Base-by-base conservation (phyloP, 23 red algal genomes). In the Gracilaria gracilis region DNA sequence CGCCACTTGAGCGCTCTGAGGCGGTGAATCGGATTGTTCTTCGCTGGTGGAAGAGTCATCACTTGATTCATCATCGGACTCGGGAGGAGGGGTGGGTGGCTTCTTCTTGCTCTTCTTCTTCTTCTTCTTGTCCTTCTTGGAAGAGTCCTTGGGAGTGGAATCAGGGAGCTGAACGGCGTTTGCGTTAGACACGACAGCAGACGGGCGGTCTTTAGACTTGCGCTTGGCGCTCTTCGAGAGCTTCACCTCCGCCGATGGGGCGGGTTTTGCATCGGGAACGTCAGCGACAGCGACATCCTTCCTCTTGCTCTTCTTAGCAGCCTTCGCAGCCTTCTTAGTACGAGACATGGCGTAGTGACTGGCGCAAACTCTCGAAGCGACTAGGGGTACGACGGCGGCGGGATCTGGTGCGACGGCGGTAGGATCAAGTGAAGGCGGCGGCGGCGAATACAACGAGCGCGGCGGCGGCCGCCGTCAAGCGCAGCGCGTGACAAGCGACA, bases 101-200 rank as follows among this genome's bases (percentile, higher is more conserved):
- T 50, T 77, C 72, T 77, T 77, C 46, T 77, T 77, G 27, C n/a
- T 31, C 72, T 77, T 77, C 72, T 77, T 77, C 34, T 77, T 77
- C 34, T 20, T 50, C 42, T 77, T 77, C 72, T 77, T 77, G 5
- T 77, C 72, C 34, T 77, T 77, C 72, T 50, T 77, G 0, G 72
- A 77, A 16, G 12, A 29, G 21, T 13, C 7, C 42, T 77, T 77
- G 34, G 72, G 9, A 28, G 9, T 20, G 9, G 46, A 46, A n/a
- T n/a, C 33, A 34, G 72, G 23, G 20, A 77, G 72, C 38, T 51
- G 72, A 28, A 31, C 38, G 42, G 72, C 72, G 20, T 25, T 77
- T 16, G 72, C 40, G 46, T 77, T 77, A 4, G 72, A 25, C 38
- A 77, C 72, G 40, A 77, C 72, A 21, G 42, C 42, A 50, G 72